A percentile compares a stretch with the other conserved stretches of the same genome.
phyloP scores from a whole-genome alignment of 768 basidiomycete species.

The Mycena indigotica region DNA sequence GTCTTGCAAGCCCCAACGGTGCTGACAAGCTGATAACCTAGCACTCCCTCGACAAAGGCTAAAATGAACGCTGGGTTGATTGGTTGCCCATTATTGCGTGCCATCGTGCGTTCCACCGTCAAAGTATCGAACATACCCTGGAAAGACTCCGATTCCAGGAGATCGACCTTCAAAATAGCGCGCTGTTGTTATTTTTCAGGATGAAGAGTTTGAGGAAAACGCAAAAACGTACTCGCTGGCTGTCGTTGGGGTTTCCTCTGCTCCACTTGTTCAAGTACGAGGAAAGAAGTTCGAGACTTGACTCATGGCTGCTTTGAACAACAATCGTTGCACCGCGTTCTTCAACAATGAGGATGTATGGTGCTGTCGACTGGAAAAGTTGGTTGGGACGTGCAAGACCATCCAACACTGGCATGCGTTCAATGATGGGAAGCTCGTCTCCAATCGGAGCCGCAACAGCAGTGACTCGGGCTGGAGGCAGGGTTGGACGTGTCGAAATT shows the following conservation, averaged over 20 bases:
- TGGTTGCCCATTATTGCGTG: conserved; percentile 10
- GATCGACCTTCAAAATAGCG: conserved; percentile 33
- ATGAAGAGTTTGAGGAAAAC: neutral
- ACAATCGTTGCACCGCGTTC: conserved; percentile 28
- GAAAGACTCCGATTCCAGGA: conserved; percentile 39
- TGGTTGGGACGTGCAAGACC: conserved; percentile 35
- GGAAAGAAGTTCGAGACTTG: conserved; percentile 37
- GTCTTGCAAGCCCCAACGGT: conserved; percentile 35
- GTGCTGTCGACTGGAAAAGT: conserved; percentile 32
- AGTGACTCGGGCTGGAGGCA: conserved; percentile 3
- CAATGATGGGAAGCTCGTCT: conserved; percentile 10
- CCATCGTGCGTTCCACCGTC: conserved; percentile 33
- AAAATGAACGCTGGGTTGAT: conserved; percentile 40
- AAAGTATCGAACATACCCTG: conserved; percentile 37
- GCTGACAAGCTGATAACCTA: conserved; percentile 39
- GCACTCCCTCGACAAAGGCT: conserved; percentile 41
- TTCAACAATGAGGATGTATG: conserved; percentile 39
- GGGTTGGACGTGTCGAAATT: neutral
- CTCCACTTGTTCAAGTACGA: conserved; percentile 42
- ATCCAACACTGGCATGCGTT: conserved; percentile 32
- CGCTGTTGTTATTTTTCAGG: conserved; percentile 24
- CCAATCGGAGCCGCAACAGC: conserved; percentile 4
- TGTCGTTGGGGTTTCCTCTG: conserved; percentile 33
- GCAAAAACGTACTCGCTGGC: conserved; percentile 25
- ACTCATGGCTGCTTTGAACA: conserved; percentile 41